phyloP scores from a whole-genome alignment of 345 rosid species.

The Raphanus sativus region DNA sequence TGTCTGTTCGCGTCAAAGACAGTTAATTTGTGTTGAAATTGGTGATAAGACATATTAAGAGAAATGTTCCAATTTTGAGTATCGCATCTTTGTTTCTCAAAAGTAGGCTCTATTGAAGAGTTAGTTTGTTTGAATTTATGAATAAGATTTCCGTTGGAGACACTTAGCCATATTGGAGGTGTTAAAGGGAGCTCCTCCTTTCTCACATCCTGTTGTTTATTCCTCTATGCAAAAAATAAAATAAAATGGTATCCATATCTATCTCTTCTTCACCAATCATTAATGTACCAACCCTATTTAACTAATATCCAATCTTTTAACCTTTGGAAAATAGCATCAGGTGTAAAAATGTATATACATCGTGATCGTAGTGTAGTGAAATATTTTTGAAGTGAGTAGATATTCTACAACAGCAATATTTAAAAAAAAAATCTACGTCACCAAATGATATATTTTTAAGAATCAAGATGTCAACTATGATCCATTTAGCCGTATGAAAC shows the following conservation, averaged over 20 bases:
- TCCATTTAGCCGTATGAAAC: neutral
- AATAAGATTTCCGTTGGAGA: constrained; percentile 35
- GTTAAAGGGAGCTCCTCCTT: constrained; percentile 24
- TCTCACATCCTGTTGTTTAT: constrained; percentile 35
- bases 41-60: constrained; percentile 23
- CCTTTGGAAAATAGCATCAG: too few relatives aligned
- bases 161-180: constrained; percentile 33
- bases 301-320: constrained; percentile 6
- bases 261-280: constrained; percentile 1
- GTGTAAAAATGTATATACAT: neutral
- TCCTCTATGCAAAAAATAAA: constrained; percentile 7
- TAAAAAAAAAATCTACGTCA: neutral
- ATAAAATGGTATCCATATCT: constrained; percentile 10
- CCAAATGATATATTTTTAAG: neutral
- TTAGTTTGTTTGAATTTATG: constrained; percentile 30
- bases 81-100: constrained; percentile 23
- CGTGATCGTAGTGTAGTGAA: neutral
- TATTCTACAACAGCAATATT: neutral
- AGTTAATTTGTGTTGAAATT: constrained; percentile 13
- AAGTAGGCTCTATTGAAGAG: constrained; percentile 23
- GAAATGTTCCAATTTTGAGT: constrained; percentile 23
- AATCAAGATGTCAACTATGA: neutral
- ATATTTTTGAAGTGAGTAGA: neutral
- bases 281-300: constrained; percentile 13
- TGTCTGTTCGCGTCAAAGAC: neutral